These are phyloP conservation scores for Cladophialophora immunda DNA, from an alignment of 2,329 filamentous ascomycete species.

Conservation along the genomic window DNA sequence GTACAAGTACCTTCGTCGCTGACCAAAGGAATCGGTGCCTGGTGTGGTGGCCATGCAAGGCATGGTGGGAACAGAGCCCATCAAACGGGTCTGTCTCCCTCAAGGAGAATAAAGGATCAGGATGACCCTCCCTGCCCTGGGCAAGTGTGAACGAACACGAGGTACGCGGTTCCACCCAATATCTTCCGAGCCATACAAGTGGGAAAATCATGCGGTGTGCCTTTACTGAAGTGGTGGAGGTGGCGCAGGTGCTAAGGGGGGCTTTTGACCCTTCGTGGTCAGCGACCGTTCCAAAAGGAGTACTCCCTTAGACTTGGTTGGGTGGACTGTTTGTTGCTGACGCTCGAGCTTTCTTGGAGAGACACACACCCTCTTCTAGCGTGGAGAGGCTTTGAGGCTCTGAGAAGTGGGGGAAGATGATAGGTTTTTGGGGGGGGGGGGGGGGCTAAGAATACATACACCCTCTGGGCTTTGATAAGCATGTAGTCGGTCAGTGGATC, in stretches of 20 bases:
- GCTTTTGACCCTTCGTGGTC: neutral
- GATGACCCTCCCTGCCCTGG: neutral
- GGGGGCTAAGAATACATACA: slow-evolving; percentile 1
- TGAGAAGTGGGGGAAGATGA: neutral
- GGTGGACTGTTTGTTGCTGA: neutral
- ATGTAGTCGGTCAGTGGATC: neutral
- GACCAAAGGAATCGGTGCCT: slow-evolving; percentile 17
- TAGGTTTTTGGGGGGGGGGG: neutral
- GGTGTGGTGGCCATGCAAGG: neutral
- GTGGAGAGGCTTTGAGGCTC: neutral
- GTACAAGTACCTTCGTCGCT: neutral
- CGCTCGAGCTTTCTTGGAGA: neutral
- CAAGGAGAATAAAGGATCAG: neutral
- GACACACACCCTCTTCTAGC: neutral
- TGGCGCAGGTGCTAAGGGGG: neutral
- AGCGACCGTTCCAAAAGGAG: neutral
- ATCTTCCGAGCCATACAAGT: neutral
- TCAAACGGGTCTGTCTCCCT: neutral
- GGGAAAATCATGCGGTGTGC: neutral
- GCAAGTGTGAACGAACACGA: slow-evolving; percentile 10
- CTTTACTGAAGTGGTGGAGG: neutral
- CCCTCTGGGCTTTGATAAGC: neutral
- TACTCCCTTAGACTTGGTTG: neutral
- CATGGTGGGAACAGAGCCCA: neutral
- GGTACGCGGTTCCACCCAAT: neutral